These are phyloP conservation scores for Macroventuria anomochaeta DNA, from an alignment of 2,329 filamentous ascomycete species.

Conservation along the genomic window DNA sequence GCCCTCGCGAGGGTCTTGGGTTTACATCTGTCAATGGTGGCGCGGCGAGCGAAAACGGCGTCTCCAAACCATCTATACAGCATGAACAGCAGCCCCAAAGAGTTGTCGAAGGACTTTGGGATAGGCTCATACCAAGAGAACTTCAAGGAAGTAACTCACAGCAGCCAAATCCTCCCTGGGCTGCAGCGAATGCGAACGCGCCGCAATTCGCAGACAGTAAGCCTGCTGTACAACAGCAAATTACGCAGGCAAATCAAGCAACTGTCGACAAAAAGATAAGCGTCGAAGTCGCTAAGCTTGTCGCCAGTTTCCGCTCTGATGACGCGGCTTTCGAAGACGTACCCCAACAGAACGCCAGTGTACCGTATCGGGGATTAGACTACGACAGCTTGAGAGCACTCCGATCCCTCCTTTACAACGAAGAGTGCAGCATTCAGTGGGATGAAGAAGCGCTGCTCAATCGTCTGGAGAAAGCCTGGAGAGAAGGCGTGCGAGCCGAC, in stretches of 20 bases:
- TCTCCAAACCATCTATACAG: conserved; percentile 16
- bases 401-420: conserved; percentile 41
- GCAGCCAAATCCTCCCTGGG: conserved; percentile 22
- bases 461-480: conserved; percentile 40
- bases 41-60: conserved; percentile 3
- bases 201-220: conserved; percentile 22
- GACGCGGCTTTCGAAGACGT: conserved; percentile 29
- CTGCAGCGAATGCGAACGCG: conserved; percentile 10
- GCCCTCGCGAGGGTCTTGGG: conserved; percentile 24
- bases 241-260: conserved; percentile 29
- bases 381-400: conserved; percentile 39
- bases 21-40: conserved; percentile 21
- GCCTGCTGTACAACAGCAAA: conserved; percentile 28
- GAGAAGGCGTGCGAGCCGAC: conserved; percentile 38
- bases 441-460: conserved; percentile 42
- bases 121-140: conserved; percentile 25
- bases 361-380: conserved; percentile 39
- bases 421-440: conserved; percentile 29
- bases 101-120: conserved; percentile 36
- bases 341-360: conserved; percentile 25
- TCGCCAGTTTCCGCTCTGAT: conserved; percentile 36
- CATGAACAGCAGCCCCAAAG: conserved; percentile 22
- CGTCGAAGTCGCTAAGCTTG: conserved; percentile 38
- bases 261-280: conserved; percentile 36
- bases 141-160: conserved; percentile 22